Evolutionary conservation across 73 alveolate species (phyloP).

Genomic region (Symbiodinium natans): DNA sequence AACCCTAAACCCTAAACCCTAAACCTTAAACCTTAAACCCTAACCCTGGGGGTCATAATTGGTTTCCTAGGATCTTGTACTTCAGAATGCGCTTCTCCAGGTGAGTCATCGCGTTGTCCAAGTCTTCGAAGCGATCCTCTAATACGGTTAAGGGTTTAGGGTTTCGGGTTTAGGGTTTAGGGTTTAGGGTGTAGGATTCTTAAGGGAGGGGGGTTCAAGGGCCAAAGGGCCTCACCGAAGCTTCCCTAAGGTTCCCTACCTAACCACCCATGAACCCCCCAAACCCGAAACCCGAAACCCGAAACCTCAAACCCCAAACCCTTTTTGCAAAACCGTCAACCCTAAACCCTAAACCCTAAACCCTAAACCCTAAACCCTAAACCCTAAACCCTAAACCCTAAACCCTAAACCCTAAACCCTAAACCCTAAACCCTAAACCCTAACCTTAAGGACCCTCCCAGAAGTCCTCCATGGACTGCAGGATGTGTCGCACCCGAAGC

Average conservation of each 20-base stretch:
- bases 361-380: background rate
- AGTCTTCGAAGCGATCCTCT: background rate
- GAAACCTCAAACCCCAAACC: background rate
- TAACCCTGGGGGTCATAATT: no score
- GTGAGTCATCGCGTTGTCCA: conserved; percentile 34
- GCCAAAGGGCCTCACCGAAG: background rate
- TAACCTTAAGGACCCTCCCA: no score
- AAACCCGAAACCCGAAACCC: background rate
- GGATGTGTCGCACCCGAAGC: no score
- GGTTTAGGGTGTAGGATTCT: background rate
- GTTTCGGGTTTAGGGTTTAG: no score
- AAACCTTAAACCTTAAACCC: no score
- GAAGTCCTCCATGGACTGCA: no score
- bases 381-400: no score
- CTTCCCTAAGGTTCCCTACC: background rate
- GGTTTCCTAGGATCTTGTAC: conserved; percentile 88
- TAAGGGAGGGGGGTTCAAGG: background rate
- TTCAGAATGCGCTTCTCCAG: conserved; percentile 62
- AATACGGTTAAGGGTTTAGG: background rate
- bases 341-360: background rate
- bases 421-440: no score
- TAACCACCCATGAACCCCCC: background rate
- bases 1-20: no score
- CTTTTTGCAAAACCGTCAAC: background rate
- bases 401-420: no score